Evolutionary conservation across 768 basidiomycete species (phyloP).

Genomic region (Tricholoma hemisulphureum): DNA sequence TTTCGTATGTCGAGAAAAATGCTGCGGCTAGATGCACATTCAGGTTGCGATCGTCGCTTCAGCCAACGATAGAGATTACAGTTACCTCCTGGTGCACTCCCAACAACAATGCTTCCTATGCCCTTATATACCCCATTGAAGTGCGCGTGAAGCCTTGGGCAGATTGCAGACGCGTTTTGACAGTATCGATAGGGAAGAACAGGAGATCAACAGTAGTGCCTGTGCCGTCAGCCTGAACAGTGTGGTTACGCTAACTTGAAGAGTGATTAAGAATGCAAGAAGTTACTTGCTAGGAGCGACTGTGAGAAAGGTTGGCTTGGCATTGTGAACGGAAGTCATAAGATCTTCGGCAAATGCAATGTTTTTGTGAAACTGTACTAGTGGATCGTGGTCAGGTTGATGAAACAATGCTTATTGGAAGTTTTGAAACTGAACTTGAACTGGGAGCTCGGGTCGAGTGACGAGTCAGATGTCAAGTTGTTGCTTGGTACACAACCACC

Average conservation of each 20-base stretch:
- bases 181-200: slow-evolving; percentile 95
- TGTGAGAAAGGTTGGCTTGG: slow-evolving; percentile 31
- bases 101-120: slow-evolving; percentile 89
- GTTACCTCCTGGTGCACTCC: slow-evolving; percentile 92
- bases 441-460: no score
- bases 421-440: no score
- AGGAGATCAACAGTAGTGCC: slow-evolving; percentile 92
- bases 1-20: slow-evolving; percentile 95
- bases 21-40: slow-evolving; percentile 81
- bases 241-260: slow-evolving; percentile 2
- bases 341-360: background rate
- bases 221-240: slow-evolving; percentile 57
- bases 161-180: slow-evolving; percentile 94
- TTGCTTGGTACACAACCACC: no score
- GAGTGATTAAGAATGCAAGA: no score
- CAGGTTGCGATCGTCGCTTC: background rate
- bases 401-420: no score
- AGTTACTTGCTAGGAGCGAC: slow-evolving; percentile 27
- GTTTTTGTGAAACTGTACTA: no score
- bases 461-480: no score
- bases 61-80: background rate
- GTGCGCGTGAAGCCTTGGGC: slow-evolving; percentile 79
- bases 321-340: background rate
- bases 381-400: no score
- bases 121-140: slow-evolving; percentile 92